phyloP scores from a whole-genome alignment of 164 flowering plant species.

The Houttuynia cordata region DNA sequence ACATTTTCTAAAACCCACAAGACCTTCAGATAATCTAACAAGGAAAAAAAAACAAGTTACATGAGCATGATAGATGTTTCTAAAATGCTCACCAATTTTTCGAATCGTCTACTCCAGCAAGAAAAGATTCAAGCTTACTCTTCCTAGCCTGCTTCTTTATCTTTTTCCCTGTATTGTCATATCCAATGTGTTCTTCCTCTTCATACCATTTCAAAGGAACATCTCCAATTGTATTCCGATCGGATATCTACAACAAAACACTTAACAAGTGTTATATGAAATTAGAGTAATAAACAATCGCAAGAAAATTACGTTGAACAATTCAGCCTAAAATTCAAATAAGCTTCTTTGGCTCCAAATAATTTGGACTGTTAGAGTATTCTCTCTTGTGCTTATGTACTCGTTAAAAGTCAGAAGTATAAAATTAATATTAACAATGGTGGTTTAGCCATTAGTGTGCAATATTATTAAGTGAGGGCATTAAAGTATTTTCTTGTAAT shows the following conservation, averaged over 20 bases:
- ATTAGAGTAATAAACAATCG: background rate
- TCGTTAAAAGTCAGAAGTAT: too few species aligned
- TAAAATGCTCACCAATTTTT: constrained; percentile 52
- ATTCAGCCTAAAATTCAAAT: too few species aligned
- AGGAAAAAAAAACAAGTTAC: background rate
- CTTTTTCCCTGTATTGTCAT: constrained; percentile 81
- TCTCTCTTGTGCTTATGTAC: too few species aligned
- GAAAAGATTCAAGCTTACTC: constrained; percentile 58
- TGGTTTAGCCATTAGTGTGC: too few species aligned
- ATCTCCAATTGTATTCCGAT: constrained; percentile 83
- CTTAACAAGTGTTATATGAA: too few species aligned
- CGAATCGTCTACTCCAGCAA: constrained; percentile 60
- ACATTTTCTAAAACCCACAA: background rate
- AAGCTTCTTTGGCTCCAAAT: too few species aligned
- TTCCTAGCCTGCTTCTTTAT: constrained; percentile 67
- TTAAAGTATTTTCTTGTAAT: too few species aligned
- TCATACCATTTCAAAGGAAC: constrained; percentile 79
- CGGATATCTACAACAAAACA: constrained; percentile 38
- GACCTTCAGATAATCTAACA: too few species aligned
- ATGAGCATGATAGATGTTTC: background rate
- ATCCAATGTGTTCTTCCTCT: constrained; percentile 92
- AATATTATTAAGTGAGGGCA: too few species aligned
- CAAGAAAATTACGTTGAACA: too few species aligned
- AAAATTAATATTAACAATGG: too few species aligned
- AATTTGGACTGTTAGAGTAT: too few species aligned